Evolutionary conservation across 2,329 filamentous ascomycete genomes (phyloP).

Genomic region (Penicillium sclerotiorum): DNA sequence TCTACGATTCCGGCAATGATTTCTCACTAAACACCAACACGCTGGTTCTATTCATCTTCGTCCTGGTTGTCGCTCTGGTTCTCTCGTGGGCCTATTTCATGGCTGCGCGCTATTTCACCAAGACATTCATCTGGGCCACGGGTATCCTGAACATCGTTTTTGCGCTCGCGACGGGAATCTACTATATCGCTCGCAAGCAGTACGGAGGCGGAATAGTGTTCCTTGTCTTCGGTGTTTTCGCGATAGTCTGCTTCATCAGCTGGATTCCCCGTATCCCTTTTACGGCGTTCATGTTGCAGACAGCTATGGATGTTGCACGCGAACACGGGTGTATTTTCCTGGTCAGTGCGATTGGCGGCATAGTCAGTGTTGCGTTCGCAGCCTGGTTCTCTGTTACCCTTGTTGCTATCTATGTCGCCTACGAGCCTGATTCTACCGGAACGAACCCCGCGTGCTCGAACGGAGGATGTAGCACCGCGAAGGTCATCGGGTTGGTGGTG

Average conservation of each 20-base stretch:
- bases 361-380: constrained; percentile 73
- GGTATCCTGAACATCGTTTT: constrained; percentile 85
- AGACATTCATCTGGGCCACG: constrained; percentile 90
- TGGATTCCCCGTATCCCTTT: constrained; percentile 94
- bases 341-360: constrained; percentile 79
- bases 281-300: constrained; percentile 85
- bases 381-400: constrained; percentile 87
- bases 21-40: constrained; percentile 81
- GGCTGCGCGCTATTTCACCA: constrained; percentile 75
- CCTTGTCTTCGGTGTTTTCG: constrained; percentile 77
- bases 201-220: constrained; percentile 88
- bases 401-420: constrained; percentile 83
- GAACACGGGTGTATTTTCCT: constrained; percentile 83
- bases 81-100: constrained; percentile 78
- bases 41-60: constrained; percentile 79
- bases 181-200: constrained; percentile 76
- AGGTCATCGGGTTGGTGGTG: constrained; percentile 79
- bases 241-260: constrained; percentile 78
- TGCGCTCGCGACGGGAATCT: constrained; percentile 82
- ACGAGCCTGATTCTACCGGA: constrained; percentile 60
- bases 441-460: constrained; percentile 58
- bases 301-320: constrained; percentile 81
- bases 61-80: constrained; percentile 71
- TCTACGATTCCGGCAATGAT: constrained; percentile 68
- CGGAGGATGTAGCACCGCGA: constrained; percentile 70